Evolutionary conservation across 805 yeast species (phyloP), one percentile per base, ranked within the genome.

Genomic region (Yamadazyma philogaea): DNA sequence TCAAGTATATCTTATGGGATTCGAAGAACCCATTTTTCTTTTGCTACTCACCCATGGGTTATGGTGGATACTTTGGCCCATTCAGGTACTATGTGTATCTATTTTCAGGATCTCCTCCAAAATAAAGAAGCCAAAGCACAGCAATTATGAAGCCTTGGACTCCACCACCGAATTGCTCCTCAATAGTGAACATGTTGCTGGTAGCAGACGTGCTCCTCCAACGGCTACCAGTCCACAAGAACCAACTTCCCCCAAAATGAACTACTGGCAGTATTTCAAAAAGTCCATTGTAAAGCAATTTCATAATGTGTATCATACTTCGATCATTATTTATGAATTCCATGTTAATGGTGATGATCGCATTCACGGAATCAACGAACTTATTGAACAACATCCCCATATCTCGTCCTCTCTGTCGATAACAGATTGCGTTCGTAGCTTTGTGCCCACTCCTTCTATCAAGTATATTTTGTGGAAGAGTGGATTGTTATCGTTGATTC

Each of bases 51-150:
- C 95, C 0, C 96, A 87, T 55, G 84, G 89, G 2, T 76, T 82
- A 8, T 85, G 93, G 95, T 68, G 80, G 72, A 39, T 77, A 10
- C 67, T 85, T 35, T 82, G 88, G 84, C 91, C 90, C 0, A 37
- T 75, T 5, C 95, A 87, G 57, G 74, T 81, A 7, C 7, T 72
- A 0, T 44, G 60, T 2, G 69, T 84, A 3, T 30, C 50, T 2
- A 19, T 22, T 4, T 14, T 6, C 30, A 44, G 44, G 24, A 16
- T 43, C 19, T 11, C 33, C 2, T 30, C 30, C 2, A 43, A 37
- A 19, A 7, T 34, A 4, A 39, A 16, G 21, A 11, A 18, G 14
- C 39, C 39, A 6, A 36, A 36, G 12, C 28, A 19, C 4, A 20
- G 34, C 44, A 33, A 41, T 11, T 43, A 46, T 30, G 45, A 44